A percentile compares a stretch with the other conserved stretches of the same genome.
phyloP scores from a whole-genome alignment of 371 early-diverging fungal species.

The Apophysomyces ossiformis region DNA sequence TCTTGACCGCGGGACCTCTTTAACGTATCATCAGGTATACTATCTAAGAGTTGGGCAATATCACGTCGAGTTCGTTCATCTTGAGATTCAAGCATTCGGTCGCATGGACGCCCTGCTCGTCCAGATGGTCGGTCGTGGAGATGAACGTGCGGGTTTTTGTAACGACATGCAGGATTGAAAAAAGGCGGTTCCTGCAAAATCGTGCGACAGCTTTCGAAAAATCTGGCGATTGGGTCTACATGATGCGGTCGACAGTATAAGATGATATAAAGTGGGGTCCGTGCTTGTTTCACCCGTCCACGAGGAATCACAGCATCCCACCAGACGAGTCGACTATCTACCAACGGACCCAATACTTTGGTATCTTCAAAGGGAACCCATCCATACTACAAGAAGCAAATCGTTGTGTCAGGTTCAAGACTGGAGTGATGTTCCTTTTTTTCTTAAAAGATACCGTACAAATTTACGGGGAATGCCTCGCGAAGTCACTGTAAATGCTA shows the following conservation, averaged over 20 bases:
- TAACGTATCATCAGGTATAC: conserved; percentile 36
- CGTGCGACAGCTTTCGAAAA: conserved; percentile 20
- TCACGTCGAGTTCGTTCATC: conserved; percentile 35
- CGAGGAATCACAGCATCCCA: conserved; percentile 55
- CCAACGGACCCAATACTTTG: conserved; percentile 46
- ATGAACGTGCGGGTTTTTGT: conserved; percentile 34
- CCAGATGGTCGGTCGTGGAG: background rate
- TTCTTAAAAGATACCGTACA: conserved; percentile 23
- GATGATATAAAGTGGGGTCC: conserved; percentile 46
- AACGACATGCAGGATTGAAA: conserved; percentile 40
- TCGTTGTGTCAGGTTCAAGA: background rate
- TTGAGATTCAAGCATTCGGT: background rate
- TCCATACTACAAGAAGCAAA: conserved; percentile 33
- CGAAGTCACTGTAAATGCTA: conserved; percentile 39
- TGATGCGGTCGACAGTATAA: conserved; percentile 39
- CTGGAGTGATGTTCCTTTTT: background rate
- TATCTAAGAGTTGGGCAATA: conserved; percentile 42
- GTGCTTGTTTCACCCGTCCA: conserved; percentile 31
- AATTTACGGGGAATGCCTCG: conserved; percentile 31
- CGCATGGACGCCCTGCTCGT: conserved; percentile 8
- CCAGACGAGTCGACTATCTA: conserved; percentile 43
- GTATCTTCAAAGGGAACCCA: conserved; percentile 56
- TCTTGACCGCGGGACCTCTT: conserved; percentile 7
- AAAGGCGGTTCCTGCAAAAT: conserved; percentile 41
- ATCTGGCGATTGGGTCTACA: conserved; percentile 18